These are phyloP conservation scores for Aspergillus mulundensis DNA, from an alignment of 495 filamentous ascomycete genomes.

Conservation along the genomic window DNA sequence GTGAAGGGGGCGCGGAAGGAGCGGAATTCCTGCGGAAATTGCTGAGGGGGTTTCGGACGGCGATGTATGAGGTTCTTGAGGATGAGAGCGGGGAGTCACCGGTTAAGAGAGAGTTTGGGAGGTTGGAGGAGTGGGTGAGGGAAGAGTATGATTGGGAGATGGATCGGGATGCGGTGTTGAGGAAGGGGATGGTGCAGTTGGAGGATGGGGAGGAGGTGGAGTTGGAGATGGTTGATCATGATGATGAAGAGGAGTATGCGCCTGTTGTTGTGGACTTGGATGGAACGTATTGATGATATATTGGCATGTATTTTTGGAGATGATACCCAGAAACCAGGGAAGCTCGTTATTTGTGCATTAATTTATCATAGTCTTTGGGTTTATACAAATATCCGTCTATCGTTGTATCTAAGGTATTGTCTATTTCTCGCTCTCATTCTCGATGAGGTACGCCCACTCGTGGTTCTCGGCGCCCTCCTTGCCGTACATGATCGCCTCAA, in stretches of 20 bases:
- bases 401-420: background rate
- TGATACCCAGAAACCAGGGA: background rate
- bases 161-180: conserved; percentile 49
- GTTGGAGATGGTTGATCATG: conserved; percentile 62
- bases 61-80: conserved; percentile 41
- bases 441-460: conserved; percentile 73
- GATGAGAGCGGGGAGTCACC: conserved; percentile 26
- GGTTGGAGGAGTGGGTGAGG: conserved; percentile 53
- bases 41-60: conserved; percentile 49
- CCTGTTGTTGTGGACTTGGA: conserved; percentile 72
- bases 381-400: background rate
- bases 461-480: conserved; percentile 72
- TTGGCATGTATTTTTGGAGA: background rate
- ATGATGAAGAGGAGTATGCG: conserved; percentile 80
- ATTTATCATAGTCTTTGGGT: background rate
- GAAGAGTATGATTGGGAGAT: conserved; percentile 64
- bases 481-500: conserved; percentile 83
- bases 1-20: conserved; percentile 37
- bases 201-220: conserved; percentile 78
- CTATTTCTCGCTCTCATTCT: conserved; percentile 48
- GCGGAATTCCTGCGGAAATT: conserved; percentile 52
- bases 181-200: conserved; percentile 61
- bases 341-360: background rate
- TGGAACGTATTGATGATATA: background rate
- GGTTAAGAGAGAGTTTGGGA: conserved; percentile 50